Base-by-base conservation (phyloP, 371 early-diverging fungal species). In the Chytridium lagenaria region DNA sequence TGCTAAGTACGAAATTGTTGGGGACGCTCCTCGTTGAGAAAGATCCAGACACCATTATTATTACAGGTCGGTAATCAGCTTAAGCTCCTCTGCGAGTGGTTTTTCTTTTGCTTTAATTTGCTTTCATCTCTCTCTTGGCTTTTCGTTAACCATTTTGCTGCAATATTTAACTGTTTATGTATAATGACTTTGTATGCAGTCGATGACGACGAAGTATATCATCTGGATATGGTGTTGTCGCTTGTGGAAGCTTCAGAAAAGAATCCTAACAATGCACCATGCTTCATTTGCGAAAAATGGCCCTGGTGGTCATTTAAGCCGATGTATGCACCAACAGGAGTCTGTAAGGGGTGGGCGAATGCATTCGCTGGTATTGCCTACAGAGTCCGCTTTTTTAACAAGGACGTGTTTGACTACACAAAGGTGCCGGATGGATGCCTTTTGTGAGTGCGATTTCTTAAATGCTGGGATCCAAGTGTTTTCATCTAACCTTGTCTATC, bases 131-230 rank as follows among this genome's bases (percentile, higher is more conserved):
- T n/a, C n/a, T n/a, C n/a, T n/a, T n/a, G n/a, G n/a, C n/a, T n/a
- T n/a, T n/a, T n/a, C n/a, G n/a, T n/a, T n/a, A n/a, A n/a, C n/a
- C n/a, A n/a, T n/a, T n/a, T n/a, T n/a, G n/a, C n/a, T n/a, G n/a
- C n/a, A n/a, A n/a, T n/a, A n/a, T n/a, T n/a, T n/a, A n/a, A n/a
- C n/a, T n/a, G n/a, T n/a, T n/a, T n/a, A n/a, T n/a, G n/a, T n/a
- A n/a, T n/a, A n/a, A n/a, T n/a, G n/a, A n/a, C n/a, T 44, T 44
- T 44, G 7, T 44, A 19, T 44, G 44, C 57, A 36, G 70, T 74
- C 44, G 77, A 77, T 68, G 77, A 77, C 65, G 77, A 77, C 65
- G 40, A 57, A 10, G 31, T 50, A 1, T 78, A 78, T 63, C 67
- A 74, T 40, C 37, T 7, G 16, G 36, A 50, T 44, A 70, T 64